phyloP scores from a whole-genome alignment of 805 yeast species.

The Candida awuae region DNA sequence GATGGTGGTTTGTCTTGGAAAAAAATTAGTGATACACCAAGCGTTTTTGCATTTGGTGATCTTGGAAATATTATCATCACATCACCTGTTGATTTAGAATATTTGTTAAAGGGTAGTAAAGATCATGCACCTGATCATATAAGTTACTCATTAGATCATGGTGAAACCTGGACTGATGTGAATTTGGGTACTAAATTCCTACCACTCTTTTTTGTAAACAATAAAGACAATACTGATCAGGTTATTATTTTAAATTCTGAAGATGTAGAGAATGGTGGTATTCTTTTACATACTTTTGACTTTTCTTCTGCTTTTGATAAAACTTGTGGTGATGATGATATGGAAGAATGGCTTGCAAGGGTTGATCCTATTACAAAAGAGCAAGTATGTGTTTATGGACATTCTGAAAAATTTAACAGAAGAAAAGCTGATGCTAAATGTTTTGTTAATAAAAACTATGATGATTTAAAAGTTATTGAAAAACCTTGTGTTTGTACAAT shows the following conservation, averaged over 20 bases:
- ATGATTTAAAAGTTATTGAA: slow-evolving; percentile 38
- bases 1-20: slow-evolving; percentile 78
- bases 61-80: slow-evolving; percentile 68
- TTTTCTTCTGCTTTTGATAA: slow-evolving; percentile 47
- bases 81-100: slow-evolving; percentile 32
- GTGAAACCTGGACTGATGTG: slow-evolving; percentile 50
- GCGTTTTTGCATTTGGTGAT: slow-evolving; percentile 60
- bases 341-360: slow-evolving; percentile 59
- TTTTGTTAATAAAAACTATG: slow-evolving; percentile 41
- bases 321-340: slow-evolving; percentile 42
- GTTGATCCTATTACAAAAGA: slow-evolving; percentile 24
- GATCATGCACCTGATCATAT: slow-evolving; percentile 25
- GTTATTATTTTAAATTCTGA: slow-evolving; percentile 47
- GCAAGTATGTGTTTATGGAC: slow-evolving; percentile 61
- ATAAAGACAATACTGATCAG: slow-evolving; percentile 63
- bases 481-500: slow-evolving; percentile 57
- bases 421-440: slow-evolving; percentile 62
- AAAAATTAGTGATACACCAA: slow-evolving; percentile 43
- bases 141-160: slow-evolving; percentile 63
- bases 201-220: slow-evolving; percentile 30
- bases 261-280: slow-evolving; percentile 11
- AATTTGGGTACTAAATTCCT: slow-evolving; percentile 35
- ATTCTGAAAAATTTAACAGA: slow-evolving; percentile 51
- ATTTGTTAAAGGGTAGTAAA: slow-evolving; percentile 20
- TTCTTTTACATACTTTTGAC: slow-evolving; percentile 37